Evolutionary conservation across 441 rosid species (phyloP).

Genomic region (Codiaeum variegatum): DNA sequence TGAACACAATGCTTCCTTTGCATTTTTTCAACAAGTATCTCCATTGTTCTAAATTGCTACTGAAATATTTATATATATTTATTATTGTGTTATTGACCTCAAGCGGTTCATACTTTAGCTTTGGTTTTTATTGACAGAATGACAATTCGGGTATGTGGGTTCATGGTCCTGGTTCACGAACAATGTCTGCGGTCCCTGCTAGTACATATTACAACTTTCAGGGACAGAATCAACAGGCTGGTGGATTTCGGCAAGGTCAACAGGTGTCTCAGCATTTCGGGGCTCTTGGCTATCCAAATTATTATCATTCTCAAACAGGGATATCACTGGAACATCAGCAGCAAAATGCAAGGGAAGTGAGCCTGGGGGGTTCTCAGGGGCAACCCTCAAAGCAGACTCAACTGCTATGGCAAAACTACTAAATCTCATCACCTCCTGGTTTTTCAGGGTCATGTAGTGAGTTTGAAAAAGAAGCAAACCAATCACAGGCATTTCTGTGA

Average conservation of each 20-base stretch:
- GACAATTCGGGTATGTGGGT: conserved; percentile 91
- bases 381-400: conserved; percentile 88
- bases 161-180: conserved; percentile 74
- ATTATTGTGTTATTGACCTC: neutral
- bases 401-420: conserved; percentile 95
- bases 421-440: conserved; percentile 41
- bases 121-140: conserved; percentile 46
- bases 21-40: neutral
- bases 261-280: conserved; percentile 80
- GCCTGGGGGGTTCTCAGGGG: conserved; percentile 58
- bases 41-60: neutral
- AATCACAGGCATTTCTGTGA: conserved; percentile 29
- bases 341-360: conserved; percentile 71
- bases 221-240: conserved; percentile 86
- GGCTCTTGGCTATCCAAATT: conserved; percentile 76
- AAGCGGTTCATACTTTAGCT: neutral
- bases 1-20: neutral
- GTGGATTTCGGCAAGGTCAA: conserved; percentile 76
- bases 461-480: conserved; percentile 35
- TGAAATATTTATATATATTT: neutral
- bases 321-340: conserved; percentile 80
- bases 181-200: conserved; percentile 71
- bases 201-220: conserved; percentile 84
- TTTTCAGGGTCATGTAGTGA: conserved; percentile 49
- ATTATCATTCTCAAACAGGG: conserved; percentile 72